Percentiles rank a stretch among this genome's conserved stretches.
phyloP scores from a whole-genome alignment of 192 early-diverging fungal genomes.

The Funneliformis geosporum region DNA sequence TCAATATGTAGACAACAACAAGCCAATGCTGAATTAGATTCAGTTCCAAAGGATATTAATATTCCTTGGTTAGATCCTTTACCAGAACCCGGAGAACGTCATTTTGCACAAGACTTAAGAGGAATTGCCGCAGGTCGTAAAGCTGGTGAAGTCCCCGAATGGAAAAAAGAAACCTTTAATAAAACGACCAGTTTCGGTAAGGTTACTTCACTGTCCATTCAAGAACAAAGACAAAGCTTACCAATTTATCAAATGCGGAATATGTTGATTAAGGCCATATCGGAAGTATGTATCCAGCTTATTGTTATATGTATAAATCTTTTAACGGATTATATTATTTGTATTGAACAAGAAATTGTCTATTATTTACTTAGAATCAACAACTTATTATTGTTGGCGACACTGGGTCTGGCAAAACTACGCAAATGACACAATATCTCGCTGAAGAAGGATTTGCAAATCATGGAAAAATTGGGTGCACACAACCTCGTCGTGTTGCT shows the following conservation, averaged over 20 bases:
- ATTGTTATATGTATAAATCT: not conserved
- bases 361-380: slow-evolving; percentile 48
- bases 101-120: slow-evolving; percentile 91
- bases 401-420: slow-evolving; percentile 98
- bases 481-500: slow-evolving; percentile 97
- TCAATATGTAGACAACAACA: slow-evolving; percentile 70
- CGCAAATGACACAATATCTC: slow-evolving; percentile 97
- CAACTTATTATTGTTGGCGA: slow-evolving; percentile 91
- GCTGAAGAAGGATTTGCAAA: slow-evolving; percentile 93
- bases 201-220: slow-evolving; percentile 80
- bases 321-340: not conserved
- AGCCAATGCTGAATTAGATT: slow-evolving; percentile 73
- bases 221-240: slow-evolving; percentile 83
- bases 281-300: slow-evolving; percentile 41
- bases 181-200: slow-evolving; percentile 90
- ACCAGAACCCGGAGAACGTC: slow-evolving; percentile 84
- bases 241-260: slow-evolving; percentile 85
- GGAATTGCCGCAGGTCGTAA: slow-evolving; percentile 65
- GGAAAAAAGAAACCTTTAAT: slow-evolving; percentile 81
- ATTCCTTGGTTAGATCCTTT: slow-evolving; percentile 93
- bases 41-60: slow-evolving; percentile 84
- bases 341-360: not conserved
- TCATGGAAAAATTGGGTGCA: slow-evolving; percentile 92
- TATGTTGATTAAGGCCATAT: slow-evolving; percentile 78
- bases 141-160: slow-evolving; percentile 80